Evolutionary conservation across 2,329 filamentous ascomycete species (phyloP), one percentile per base, ranked within the genome.

Genomic region (Phyllosticta citrichinensis): DNA sequence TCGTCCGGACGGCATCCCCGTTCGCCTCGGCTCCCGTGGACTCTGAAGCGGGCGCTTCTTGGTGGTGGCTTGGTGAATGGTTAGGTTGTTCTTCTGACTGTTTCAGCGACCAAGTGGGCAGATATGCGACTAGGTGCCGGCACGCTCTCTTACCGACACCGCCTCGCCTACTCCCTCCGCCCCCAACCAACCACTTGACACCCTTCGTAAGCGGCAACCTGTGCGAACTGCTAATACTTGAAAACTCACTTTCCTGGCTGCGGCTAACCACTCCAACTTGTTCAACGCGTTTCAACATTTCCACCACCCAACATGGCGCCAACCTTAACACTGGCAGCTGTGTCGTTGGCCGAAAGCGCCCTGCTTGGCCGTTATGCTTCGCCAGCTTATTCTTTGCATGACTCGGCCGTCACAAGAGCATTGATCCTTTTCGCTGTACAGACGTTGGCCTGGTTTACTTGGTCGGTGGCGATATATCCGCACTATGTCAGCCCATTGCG

Each of bases 401-500:
- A 58, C 5, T 70, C 70, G 8, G 74, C 74, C 47, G 52, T 76
- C 3, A 72, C 72, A 56, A 79, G 77, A 6, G 71, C 74, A 3
- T 6, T 72, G 0, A 66, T 73, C n/a, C 62, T 81, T 2, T 80
- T 76, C 63, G 35, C 73, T 9, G 22, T 75, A 1, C 68, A 74
- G 55, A 66, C 76, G 24, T 51, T 74, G 2, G 58, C 68, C 1
- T 75, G 72, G 64, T 66, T 66, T 3, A 65, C 72, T 25, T 83
- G 75, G 71, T 68, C 60, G 5, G 67, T 81, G 0, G 56, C 85
- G 10, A 66, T 87, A 52, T 87, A 84, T 66, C 85, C 84, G 3
- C 72, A 76, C 35, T 81, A 78, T 63, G 74, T 87, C 63, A 84
- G 79, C 50, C 83, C 83, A 2, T 66, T 87, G 55, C 78, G 81